Percentiles rank a stretch among this genome's conserved stretches.
Conservation (phyloP, 1,139 yeast genomes). For the Candida labiduridarum region DNA sequence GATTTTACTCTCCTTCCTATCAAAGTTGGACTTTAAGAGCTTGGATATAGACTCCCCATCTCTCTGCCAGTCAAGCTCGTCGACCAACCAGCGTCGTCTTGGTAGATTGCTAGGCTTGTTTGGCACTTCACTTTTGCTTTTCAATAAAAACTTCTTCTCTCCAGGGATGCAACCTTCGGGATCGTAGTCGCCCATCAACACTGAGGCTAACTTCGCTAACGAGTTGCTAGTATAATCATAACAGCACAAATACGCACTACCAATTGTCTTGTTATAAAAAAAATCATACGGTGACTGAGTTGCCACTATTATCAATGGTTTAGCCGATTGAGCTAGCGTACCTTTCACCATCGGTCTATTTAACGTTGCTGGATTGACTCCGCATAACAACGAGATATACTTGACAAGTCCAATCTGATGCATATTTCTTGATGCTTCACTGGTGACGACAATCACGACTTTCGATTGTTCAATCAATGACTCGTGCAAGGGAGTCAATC, state of each 20-base stretch:
- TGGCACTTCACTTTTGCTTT: slow-evolving; percentile 23
- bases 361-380: slow-evolving; percentile 45
- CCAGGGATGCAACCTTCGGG: slow-evolving; percentile 66
- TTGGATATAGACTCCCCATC: slow-evolving; percentile 54
- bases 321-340: slow-evolving; percentile 31
- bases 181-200: slow-evolving; percentile 55
- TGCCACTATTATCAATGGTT: slow-evolving; percentile 62
- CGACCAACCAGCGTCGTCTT: slow-evolving; percentile 62
- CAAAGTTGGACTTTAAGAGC: slow-evolving; percentile 38
- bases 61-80: slow-evolving; percentile 52
- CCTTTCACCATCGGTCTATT: slow-evolving; percentile 16
- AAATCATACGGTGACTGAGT: slow-evolving; percentile 69
- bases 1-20: slow-evolving; percentile 17
- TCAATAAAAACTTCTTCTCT: slow-evolving; percentile 39
- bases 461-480: slow-evolving; percentile 55
- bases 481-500: slow-evolving; percentile 61
- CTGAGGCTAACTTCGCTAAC: slow-evolving; percentile 50
- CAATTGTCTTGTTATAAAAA: slow-evolving; percentile 55
- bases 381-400: slow-evolving; percentile 58
- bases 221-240: slow-evolving; percentile 62
- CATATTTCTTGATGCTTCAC: slow-evolving; percentile 66
- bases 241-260: slow-evolving; percentile 62
- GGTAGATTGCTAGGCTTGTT: slow-evolving; percentile 23
- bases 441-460: slow-evolving; percentile 59
- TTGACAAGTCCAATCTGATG: slow-evolving; percentile 68